Conservation (phyloP, 2,329 filamentous ascomycete species). For the Blumeria graminis region DNA sequence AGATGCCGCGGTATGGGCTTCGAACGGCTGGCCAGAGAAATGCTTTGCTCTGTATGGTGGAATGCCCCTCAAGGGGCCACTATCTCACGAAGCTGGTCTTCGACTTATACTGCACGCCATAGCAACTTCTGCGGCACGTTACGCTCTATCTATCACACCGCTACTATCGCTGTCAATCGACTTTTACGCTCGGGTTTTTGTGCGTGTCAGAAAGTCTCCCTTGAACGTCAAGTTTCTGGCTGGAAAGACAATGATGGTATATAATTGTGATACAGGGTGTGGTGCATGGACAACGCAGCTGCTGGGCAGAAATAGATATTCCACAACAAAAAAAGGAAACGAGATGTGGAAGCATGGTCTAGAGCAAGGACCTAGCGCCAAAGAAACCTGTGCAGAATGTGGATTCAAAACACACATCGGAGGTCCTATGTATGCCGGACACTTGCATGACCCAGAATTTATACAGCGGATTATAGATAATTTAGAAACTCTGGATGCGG, state of each 20-base stretch:
- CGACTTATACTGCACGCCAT: conserved; percentile 68
- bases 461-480: conserved; percentile 54
- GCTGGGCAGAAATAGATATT: conserved; percentile 42
- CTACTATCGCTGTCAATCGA: conserved; percentile 85
- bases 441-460: conserved; percentile 64
- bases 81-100: conserved; percentile 74
- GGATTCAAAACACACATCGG: conserved; percentile 65
- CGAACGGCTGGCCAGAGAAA: conserved; percentile 84
- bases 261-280: conserved; percentile 76
- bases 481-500: conserved; percentile 39
- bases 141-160: conserved; percentile 75
- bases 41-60: conserved; percentile 85
- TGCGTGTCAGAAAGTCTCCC: conserved; percentile 56
- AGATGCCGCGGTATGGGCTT: conserved; percentile 85
- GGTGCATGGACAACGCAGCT: conserved; percentile 76
- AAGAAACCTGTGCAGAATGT: conserved; percentile 56
- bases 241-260: conserved; percentile 78
- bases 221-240: conserved; percentile 75
- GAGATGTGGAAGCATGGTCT: conserved; percentile 55
- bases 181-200: conserved; percentile 79
- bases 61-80: conserved; percentile 57
- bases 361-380: conserved; percentile 42
- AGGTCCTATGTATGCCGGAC: conserved; percentile 88
- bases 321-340: conserved; percentile 43
- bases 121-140: conserved; percentile 55